Base-by-base conservation (phyloP, 1,139 yeast species). In the Candida freyschussii region DNA sequence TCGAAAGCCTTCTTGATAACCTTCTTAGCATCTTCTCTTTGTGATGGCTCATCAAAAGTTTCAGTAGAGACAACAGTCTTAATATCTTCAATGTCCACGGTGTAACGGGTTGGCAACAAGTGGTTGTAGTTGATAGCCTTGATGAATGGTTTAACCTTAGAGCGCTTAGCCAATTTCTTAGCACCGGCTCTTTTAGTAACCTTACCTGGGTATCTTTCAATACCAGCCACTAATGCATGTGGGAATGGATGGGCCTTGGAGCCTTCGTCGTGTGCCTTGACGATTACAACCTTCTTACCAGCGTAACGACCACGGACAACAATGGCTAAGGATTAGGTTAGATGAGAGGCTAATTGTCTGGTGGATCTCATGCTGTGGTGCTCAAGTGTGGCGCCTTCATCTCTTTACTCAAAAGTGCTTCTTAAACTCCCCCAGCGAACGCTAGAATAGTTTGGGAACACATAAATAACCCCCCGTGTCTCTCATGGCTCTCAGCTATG, bases 221-320 rank as follows among this genome's bases (percentile, higher is more conserved):
- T 81, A 80, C 99, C 99, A 56, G 95, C 97, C 62, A 93, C 98
- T 60, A 93, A 78, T 67, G 98, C 98, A 65, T 93, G 98, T 67
- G 96, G 95, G 83, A 89, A 93, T 63, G 94, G 94, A 79, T 91
- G 96, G 50, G 94, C 67, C 77, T 91, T 93, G 75, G 97, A 78
- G 67, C 99, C 99, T 64, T 91, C 97, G 66, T 93, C 98, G 69
- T 85, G 94, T 60, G 96, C 93, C 75, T 86, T 87, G 67, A 93
- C 91, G 69, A 93, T 87, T 69, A 93, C 98, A 57, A 93, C 98
- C 84, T 93, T 93, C 86, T 89, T 91, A 79, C 99, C 99, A 69
- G 99, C 99, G 85, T 79, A 91, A 78, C 98, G 93, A 67, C 99
- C 99, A 73, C 97, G 93, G 72, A 91, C 95, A 69, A 91, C 89